These are phyloP conservation scores for Euryodendron excelsum DNA, from an alignment of 148 eudicot species.

Conservation along the genomic window DNA sequence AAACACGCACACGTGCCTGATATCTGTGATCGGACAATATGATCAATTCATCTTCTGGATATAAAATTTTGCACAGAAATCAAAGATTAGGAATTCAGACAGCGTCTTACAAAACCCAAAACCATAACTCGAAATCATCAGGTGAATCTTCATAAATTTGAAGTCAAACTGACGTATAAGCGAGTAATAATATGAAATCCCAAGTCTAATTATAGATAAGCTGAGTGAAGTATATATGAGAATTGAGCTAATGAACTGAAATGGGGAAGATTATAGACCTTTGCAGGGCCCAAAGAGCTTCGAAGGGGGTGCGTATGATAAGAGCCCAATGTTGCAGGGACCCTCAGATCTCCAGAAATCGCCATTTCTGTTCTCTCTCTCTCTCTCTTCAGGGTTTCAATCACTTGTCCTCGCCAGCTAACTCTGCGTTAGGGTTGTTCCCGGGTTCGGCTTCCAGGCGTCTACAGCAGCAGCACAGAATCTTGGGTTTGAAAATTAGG, in stretches of 20 bases:
- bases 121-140: not conserved
- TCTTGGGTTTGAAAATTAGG: too few species aligned
- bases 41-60: too few species aligned
- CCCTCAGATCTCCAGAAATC: slow-evolving; percentile 68
- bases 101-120: not conserved
- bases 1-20: too few species aligned
- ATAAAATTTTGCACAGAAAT: too few species aligned
- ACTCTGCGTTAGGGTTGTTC: slow-evolving; percentile 12
- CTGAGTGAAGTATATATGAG: not conserved
- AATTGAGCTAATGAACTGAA: too few species aligned
- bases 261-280: slow-evolving; percentile 41
- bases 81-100: not conserved
- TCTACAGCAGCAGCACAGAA: too few species aligned
- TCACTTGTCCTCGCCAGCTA: not conserved
- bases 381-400: too few species aligned
- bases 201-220: too few species aligned
- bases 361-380: slow-evolving; percentile 47
- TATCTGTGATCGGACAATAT: too few species aligned
- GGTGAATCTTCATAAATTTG: too few species aligned
- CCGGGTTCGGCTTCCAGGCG: not conserved
- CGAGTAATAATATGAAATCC: not conserved
- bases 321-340: slow-evolving; percentile 57
- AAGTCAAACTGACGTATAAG: not conserved
- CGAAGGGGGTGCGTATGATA: slow-evolving; percentile 46
- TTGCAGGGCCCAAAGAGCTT: slow-evolving; percentile 37